Evolutionary conservation across 2,329 filamentous ascomycete species (phyloP), one percentile per base, ranked within the genome.

Genomic region (Emmonsiellopsis sp.): DNA sequence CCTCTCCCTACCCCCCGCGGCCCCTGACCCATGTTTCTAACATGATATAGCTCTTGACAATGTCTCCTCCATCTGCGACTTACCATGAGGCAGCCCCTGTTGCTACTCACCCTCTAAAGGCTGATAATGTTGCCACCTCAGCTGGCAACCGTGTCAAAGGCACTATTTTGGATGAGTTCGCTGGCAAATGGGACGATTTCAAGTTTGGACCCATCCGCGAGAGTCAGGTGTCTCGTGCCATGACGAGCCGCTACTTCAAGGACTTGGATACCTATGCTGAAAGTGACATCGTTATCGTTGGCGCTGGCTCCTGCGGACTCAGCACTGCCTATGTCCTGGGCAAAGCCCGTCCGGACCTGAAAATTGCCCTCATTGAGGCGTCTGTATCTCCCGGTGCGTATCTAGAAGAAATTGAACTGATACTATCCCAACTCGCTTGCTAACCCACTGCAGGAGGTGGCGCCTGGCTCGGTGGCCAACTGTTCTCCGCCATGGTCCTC

Each of bases 401-500:
- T n/a, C n/a, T 38, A 16, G 7, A 13, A 10, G 9, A 51, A 35
- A 7, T 8, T 51, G 16, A 3, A 40, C 10, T 8, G 9, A 44
- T 3, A 15, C 45, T 40, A n/a, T 38, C 15, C 11, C 7, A 42
- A 26, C 20, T 26, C 20, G n/a, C 20, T n/a, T 4, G 15, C 50
- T 50, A n/a, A 30, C 10, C 9, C 16, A 16, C 11, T 7, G 13
- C 11, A 76, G 88, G 88, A 56, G 90, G 90, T 59, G 90, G 90
- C 64, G 90, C 89, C 57, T 95, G 90, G 90, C 83, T 95, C 45
- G 91, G 91, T 54, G 90, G 90, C 15, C 91, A 95, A 76, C 86
- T 95, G 54, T 95, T 96, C 82, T 88, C 84, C 57, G 90, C 90
- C 66, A 95, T 95, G 90, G 81, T 95, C 48, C 90, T 96, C 85